These are phyloP conservation scores for Yamadazyma aaseri DNA, from an alignment of 1,139 yeast species.

Conservation along the genomic window DNA sequence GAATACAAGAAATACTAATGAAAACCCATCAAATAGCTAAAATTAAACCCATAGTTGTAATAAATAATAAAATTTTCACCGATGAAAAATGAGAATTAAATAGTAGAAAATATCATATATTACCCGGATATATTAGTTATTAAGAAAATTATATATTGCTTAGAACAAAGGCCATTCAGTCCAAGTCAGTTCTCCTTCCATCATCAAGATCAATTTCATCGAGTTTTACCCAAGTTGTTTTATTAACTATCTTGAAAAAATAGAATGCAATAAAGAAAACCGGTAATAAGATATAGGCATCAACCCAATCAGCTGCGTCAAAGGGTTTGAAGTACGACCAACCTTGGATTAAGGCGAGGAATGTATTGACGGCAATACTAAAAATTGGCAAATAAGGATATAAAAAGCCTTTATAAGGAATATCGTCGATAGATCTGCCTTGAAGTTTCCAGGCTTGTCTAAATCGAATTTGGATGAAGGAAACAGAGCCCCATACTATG, in stretches of 20 bases:
- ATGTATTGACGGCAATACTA: slow-evolving; percentile 50
- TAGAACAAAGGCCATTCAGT: too few species aligned
- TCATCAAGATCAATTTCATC: slow-evolving; percentile 46
- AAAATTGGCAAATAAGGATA: slow-evolving; percentile 54
- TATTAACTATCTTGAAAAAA: slow-evolving; percentile 34
- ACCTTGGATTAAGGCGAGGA: slow-evolving; percentile 64
- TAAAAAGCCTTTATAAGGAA: slow-evolving; percentile 53
- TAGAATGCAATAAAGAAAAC: slow-evolving; percentile 43
- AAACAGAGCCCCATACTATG: slow-evolving; percentile 56
- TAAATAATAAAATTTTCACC: too few species aligned
- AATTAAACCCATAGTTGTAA: too few species aligned
- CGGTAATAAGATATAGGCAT: slow-evolving; percentile 63
- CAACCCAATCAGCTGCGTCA: slow-evolving; percentile 59
- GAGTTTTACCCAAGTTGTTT: slow-evolving; percentile 43
- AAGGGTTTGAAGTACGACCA: slow-evolving; percentile 68
- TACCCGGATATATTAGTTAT: slow-evolving; percentile 4
- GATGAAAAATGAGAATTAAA: too few species aligned
- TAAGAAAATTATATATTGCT: too few species aligned
- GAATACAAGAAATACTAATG: neutral
- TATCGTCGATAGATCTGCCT: slow-evolving; percentile 43
- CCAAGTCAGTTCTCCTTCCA: slow-evolving; percentile 38
- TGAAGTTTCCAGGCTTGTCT: slow-evolving; percentile 48
- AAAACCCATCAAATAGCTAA: neutral
- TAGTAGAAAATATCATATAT: neutral
- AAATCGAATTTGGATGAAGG: slow-evolving; percentile 49